Evolutionary conservation across 2,329 filamentous ascomycete species (phyloP).

Genomic region (Taxawa tesnikishii): DNA sequence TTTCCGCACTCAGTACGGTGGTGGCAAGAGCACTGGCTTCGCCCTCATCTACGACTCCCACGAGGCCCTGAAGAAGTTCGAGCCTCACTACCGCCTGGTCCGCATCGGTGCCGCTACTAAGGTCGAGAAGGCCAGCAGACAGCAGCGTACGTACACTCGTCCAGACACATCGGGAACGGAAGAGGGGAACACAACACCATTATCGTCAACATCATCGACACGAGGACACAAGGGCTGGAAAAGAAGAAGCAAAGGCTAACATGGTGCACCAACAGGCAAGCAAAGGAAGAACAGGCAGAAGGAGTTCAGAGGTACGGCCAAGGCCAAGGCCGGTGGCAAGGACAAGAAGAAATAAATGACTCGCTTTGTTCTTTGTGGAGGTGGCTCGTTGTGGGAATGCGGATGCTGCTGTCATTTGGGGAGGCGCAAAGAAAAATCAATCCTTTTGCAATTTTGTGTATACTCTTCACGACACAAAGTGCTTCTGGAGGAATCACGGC

Average conservation of each 20-base stretch:
- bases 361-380: slow-evolving; percentile 7
- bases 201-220: no score
- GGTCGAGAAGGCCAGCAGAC: slow-evolving; percentile 94
- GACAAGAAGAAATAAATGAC: slow-evolving; percentile 48
- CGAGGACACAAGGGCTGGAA: slow-evolving; percentile 2
- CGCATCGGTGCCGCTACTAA: slow-evolving; percentile 85
- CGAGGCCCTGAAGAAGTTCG: slow-evolving; percentile 99
- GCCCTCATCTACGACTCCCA: slow-evolving; percentile 96
- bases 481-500: not conserved
- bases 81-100: slow-evolving; percentile 95
- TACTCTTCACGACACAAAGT: no score
- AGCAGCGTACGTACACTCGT: slow-evolving; percentile 74
- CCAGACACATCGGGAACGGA: not conserved
- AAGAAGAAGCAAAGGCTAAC: slow-evolving; percentile 10
- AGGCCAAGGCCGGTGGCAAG: slow-evolving; percentile 91
- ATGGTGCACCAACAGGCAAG: slow-evolving; percentile 61
- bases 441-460: not conserved
- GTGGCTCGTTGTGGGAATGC: not conserved
- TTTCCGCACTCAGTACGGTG: slow-evolving; percentile 97
- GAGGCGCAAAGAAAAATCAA: no score
- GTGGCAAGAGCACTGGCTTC: slow-evolving; percentile 98
- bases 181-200: no score
- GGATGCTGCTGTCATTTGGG: no score
- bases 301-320: slow-evolving; percentile 94
- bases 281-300: slow-evolving; percentile 99